Evolutionary conservation across 441 rosid species (phyloP), one percentile per base, ranked within the genome.

Genomic region (Euphorbia corollata): DNA sequence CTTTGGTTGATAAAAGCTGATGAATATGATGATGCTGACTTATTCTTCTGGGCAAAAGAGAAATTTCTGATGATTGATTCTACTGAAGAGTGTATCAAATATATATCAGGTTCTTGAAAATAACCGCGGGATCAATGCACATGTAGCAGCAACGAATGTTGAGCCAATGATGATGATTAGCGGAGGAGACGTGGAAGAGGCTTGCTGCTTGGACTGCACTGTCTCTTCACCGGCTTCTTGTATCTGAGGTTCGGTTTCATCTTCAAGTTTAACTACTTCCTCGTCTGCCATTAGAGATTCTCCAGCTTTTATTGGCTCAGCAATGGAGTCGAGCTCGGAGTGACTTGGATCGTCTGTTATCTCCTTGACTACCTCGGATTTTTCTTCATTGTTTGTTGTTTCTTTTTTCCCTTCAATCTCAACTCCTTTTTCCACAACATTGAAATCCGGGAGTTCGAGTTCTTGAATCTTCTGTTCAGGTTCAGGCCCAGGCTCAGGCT

Each of bases 221-320:
- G 84, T 86, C 61, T 85, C 91, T 79, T 92, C 98, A 8, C 87
- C 96, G 5, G 82, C 91, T 66, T 88, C 97, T 27, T 90, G 78
- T 72, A 82, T 76, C 34, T 78, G 97, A 20, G 96, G 79, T 34
- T 80, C 85, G 8, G 76, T 73, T 67, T 81, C 86, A 51, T 75
- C 78, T 7, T 76, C 88, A 43, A 69, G 73, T 55, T 59, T 80
- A 20, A 57, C 68, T 36, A 51, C 68, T 57, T 69, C 80, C 18
- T 84, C 92, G 18, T 75, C 84, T 57, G 67, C 83, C 84, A 90
- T 90, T 86, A 84, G 82, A 4, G 92, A 86, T 62, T 92, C 98
- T 24, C 90, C 94, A 19, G 92, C 98, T 77, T 86, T 90, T 55
- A 92, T 90, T 80, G 90, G 94, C 71, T 84, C 84, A 16, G 97